Evolutionary conservation across 1,284 basidiomycete species (phyloP), one percentile per base, ranked within the genome.

Genomic region (Cutaneotrichosporon curvatum): DNA sequence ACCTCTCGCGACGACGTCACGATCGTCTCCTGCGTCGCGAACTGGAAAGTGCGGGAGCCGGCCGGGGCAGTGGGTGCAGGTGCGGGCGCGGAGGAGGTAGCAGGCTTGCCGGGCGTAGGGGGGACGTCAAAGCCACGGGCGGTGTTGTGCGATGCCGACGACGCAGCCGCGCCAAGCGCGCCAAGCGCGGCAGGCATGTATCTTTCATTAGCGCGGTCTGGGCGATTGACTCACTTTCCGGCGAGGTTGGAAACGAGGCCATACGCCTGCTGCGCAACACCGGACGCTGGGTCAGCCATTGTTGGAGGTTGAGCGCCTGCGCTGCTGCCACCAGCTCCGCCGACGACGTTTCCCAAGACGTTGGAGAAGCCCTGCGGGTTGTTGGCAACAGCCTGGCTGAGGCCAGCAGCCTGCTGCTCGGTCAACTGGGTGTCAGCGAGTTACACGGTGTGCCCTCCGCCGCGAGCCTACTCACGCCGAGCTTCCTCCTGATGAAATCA

Each of bases 131-230:
- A 48, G 21, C 48, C 48, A 31, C 49, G 41, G 12, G 43, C 32
- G 9, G 30, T n/a, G 42, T 32, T 37, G 41, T 19, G 51, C 32
- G 37, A 21, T n/a, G 40, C 32, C 4, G 50, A 35, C 2, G 46
- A 36, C 5, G 64, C 53, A 3, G 63, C 65, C 18, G 65, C 62
- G 14, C 52, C 49, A 8, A 68, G 45, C 28, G 68, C 64, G 6
- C 63, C 58, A 22, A 69, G 43, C 7, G 66, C 68, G 10, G 63
- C 53, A 10, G 70, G 68, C 31, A 67, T 49, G 48, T 71, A 70
- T 20, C 64, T 66, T 18, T 3, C 14, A n/a, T 31, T 4, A 34
- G 34, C 18, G 20, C 3, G 7, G 35, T 6, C 15, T 10, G 35
- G 35, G 12, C 14, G 32, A 12, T 12, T 6, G 14, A 60, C 68